These are phyloP conservation scores for Cladosporium sp. DNA, from an alignment of 2,329 filamentous ascomycete genomes.

Conservation along the genomic window DNA sequence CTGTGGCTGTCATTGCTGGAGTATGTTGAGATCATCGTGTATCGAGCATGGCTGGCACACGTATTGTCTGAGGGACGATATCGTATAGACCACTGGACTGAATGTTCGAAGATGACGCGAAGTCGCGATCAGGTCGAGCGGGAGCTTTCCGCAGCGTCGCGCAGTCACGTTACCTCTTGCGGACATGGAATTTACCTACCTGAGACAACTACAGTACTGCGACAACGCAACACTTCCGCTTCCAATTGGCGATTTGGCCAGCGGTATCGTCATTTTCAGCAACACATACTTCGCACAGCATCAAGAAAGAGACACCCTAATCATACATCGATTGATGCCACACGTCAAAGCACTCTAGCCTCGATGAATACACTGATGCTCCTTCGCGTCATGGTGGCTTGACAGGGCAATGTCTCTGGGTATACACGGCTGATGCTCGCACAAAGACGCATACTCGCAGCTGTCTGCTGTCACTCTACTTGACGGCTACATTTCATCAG, in stretches of 20 bases:
- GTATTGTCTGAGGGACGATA: background rate
- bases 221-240: background rate
- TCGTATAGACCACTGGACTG: background rate
- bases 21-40: background rate
- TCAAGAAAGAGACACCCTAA: background rate
- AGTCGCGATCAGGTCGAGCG: background rate
- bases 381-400: background rate
- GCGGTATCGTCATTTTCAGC: background rate
- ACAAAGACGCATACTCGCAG: background rate
- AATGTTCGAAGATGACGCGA: background rate
- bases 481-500: background rate
- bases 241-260: too few species aligned
- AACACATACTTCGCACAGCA: background rate
- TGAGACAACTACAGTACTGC: too few species aligned
- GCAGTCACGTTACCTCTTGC: background rate
- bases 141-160: background rate
- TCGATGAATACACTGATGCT: background rate
- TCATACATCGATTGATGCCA: background rate
- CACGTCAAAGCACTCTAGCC: background rate
- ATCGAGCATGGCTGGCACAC: background rate
- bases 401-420: background rate
- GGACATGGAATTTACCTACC: too few species aligned
- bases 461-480: background rate
- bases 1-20: conserved; percentile 34
- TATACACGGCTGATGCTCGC: background rate